Base-by-base conservation (phyloP, 768 basidiomycete species). In the Lentinula guzmanii region DNA sequence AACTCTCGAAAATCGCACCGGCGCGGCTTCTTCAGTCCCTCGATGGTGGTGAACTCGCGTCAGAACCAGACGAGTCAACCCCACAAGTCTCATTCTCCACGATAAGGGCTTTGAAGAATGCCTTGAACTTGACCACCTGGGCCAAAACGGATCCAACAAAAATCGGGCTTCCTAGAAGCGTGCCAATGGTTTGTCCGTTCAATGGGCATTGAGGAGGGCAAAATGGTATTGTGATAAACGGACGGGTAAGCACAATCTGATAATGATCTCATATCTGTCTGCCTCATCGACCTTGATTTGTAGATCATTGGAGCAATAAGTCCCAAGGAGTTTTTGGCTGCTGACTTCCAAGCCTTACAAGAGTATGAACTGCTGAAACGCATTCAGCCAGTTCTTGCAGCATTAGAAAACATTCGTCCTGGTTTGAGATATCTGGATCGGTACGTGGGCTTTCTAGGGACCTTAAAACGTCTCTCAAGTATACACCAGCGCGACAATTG, bases 291-390 rank as follows among this genome's bases (percentile, higher is more conserved):
- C 62, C 7, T 51, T 34, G 11, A 37, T 5, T 53, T 51, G 2
- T 65, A 96, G 95, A 72, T 96, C 56, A 75, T 98, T 31, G 91
- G 92, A 0, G 92, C 93, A 0, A 75, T 97, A 41, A 72, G 74
- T 10, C 65, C 73, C 1, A 80, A 77, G 3, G 81, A 82, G 15
- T 93, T 98, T 69, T 64, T 73, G 6, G 72, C 83, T 0, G 80
- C 80, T n/a, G 96, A 98, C 70, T 88, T 95, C 68, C 75, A 77
- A 51, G 78, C 83, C 1, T 73, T 98, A 50, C 84, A 87, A 62
- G 72, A 75, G 5, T 95, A 89, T 70, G 97, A 99, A 72, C 71
- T 87, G 48, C 76, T 77, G 15, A 87, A 87, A 67, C 82, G 94
- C 50, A 81, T 86, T 1, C 78, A 82, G 54, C 86, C 91, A 4